Evolutionary conservation across 2,329 filamentous ascomycete genomes (phyloP).

Genomic region (Paecilomyces dactylethromorphus): DNA sequence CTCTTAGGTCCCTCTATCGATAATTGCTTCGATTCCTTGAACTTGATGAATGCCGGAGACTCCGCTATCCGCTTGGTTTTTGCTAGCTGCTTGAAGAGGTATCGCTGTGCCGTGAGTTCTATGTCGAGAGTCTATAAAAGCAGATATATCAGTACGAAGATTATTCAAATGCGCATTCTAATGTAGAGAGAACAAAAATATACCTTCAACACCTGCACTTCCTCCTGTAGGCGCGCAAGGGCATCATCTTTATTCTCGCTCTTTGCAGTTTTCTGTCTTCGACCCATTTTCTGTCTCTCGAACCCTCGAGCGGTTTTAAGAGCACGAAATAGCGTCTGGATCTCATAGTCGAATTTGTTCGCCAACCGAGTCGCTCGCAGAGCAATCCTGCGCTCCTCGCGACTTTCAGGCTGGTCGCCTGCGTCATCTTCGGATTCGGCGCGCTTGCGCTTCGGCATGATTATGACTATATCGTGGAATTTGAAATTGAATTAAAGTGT

Average conservation of each 20-base stretch:
- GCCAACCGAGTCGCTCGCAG: slow-evolving; percentile 34
- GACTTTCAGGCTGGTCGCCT: slow-evolving; percentile 6
- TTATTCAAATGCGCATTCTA: background rate
- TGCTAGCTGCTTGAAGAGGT: slow-evolving; percentile 50
- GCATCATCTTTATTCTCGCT: slow-evolving; percentile 35
- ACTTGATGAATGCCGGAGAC: slow-evolving; percentile 40
- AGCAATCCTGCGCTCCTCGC: slow-evolving; percentile 19
- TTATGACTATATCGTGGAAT: background rate
- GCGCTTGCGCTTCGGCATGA: slow-evolving; percentile 37
- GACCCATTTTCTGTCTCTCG: slow-evolving; percentile 57
- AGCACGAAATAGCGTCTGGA: slow-evolving; percentile 44
- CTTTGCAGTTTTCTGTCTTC: slow-evolving; percentile 50
- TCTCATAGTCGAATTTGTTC: slow-evolving; percentile 44
- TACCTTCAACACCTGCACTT: slow-evolving; percentile 54
- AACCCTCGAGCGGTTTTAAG: slow-evolving; percentile 55
- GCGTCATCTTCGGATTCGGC: slow-evolving; percentile 21
- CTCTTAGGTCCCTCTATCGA: slow-evolving; percentile 33
- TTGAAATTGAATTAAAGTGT: background rate
- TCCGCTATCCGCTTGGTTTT: slow-evolving; percentile 53
- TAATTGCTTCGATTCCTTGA: slow-evolving; percentile 32
- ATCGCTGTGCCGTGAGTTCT: slow-evolving; percentile 42
- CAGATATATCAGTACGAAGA: background rate
- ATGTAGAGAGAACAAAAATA: background rate
- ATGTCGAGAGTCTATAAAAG: slow-evolving; percentile 45
- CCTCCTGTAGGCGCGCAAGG: slow-evolving; percentile 43